Evolutionary conservation across 2,329 filamentous ascomycete genomes (phyloP).

Genomic region (Ceratocystis variospora): DNA sequence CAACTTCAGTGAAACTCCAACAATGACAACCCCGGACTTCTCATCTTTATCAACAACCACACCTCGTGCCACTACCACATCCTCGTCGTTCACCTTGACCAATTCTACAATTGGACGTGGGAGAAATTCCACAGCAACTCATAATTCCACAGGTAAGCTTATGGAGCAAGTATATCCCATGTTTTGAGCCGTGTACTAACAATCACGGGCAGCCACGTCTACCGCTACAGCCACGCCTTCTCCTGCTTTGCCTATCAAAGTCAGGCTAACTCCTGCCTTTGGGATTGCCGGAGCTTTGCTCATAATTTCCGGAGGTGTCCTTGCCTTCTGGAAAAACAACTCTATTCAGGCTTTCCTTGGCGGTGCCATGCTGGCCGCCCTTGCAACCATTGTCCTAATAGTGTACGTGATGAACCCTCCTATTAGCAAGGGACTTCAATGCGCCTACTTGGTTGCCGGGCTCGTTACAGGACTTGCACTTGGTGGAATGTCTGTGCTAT

Average conservation of each 20-base stretch:
- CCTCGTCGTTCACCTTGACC: neutral
- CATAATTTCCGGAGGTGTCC: conserved; percentile 54
- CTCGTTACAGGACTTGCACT: conserved; percentile 60
- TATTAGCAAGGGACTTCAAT: conserved; percentile 61
- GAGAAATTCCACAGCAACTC: neutral
- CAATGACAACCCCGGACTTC: neutral
- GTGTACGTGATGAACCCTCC: conserved; percentile 78
- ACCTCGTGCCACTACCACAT: neutral
- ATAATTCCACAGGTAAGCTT: neutral
- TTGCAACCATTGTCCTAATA: conserved; percentile 70
- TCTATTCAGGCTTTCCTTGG: conserved; percentile 73
- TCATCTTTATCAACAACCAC: neutral
- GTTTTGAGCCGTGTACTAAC: neutral
- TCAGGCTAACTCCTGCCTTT: conserved; percentile 65
- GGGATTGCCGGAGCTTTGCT: conserved; percentile 67
- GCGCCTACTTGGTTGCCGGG: conserved; percentile 70
- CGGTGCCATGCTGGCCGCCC: conserved; percentile 54
- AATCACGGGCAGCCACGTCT: neutral
- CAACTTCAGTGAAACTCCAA: neutral
- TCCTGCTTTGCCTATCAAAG: conserved; percentile 43
- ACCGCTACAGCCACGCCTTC: conserved; percentile 1
- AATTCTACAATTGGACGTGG: neutral
- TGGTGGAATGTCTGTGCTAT: conserved; percentile 61
- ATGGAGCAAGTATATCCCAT: neutral
- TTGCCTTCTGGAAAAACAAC: conserved; percentile 63